These are phyloP conservation scores for Calonectria hawksworthii DNA, from an alignment of 2,329 filamentous ascomycete species.

Conservation along the genomic window DNA sequence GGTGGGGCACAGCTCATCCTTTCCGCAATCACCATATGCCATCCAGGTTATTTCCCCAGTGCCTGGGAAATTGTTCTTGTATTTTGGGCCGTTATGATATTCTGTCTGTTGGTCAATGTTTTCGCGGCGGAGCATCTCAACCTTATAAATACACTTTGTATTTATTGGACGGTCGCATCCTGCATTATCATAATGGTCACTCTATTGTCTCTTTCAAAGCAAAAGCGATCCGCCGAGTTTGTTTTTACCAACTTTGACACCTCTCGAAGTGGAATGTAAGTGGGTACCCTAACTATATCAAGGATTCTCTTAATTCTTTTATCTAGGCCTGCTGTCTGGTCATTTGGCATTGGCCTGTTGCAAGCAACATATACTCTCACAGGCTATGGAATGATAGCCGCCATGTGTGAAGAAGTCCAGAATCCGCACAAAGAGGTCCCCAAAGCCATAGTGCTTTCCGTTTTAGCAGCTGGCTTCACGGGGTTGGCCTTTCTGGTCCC, in stretches of 20 bases:
- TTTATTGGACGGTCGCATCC: constrained; percentile 79
- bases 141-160: constrained; percentile 77
- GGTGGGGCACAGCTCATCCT: constrained; percentile 78
- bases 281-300: no score
- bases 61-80: constrained; percentile 82
- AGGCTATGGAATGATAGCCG: constrained; percentile 66
- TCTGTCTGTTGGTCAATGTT: constrained; percentile 77
- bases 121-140: constrained; percentile 72
- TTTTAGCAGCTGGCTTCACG: constrained; percentile 74
- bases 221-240: constrained; percentile 73
- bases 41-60: constrained; percentile 70
- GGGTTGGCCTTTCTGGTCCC: constrained; percentile 77
- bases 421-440: constrained; percentile 73
- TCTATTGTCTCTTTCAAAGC: constrained; percentile 73
- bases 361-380: constrained; percentile 57
- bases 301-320: no score
- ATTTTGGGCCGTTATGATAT: constrained; percentile 76
- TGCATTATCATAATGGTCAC: constrained; percentile 80
- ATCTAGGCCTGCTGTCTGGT: not conserved
- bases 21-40: constrained; percentile 75
- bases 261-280: constrained; percentile 75
- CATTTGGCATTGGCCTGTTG: not conserved
- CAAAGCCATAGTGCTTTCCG: constrained; percentile 76
- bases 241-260: constrained; percentile 80
- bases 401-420: constrained; percentile 74